These are phyloP conservation scores for Ustilago vetiveriae DNA, from an alignment of 1,284 basidiomycete genomes.

Conservation along the genomic window DNA sequence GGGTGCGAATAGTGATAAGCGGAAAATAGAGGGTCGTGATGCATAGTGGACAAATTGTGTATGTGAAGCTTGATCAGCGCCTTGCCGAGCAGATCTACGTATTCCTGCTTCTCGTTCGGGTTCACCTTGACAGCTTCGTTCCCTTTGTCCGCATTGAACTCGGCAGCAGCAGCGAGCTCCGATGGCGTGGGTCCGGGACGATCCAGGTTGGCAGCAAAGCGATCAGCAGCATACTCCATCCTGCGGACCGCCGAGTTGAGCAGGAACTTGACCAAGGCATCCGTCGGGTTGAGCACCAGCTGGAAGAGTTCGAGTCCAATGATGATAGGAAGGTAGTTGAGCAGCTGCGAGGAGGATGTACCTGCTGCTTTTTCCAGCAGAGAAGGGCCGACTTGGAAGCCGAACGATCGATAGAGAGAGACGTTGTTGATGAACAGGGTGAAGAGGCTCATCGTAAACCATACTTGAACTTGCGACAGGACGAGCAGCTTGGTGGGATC, in stretches of 20 bases:
- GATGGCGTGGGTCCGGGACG: constrained; percentile 47
- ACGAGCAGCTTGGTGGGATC: constrained; percentile 89
- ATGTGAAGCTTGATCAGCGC: constrained; percentile 65
- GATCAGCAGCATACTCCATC: constrained; percentile 64
- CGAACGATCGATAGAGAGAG: constrained; percentile 83
- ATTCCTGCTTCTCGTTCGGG: constrained; percentile 50
- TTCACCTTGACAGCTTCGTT: constrained; percentile 28
- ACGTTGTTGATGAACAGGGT: constrained; percentile 86
- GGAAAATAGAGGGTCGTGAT: constrained; percentile 64
- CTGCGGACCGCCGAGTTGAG: constrained; percentile 58
- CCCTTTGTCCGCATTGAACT: constrained; percentile 29
- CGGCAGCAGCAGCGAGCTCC: constrained; percentile 43
- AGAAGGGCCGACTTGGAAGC: constrained; percentile 71
- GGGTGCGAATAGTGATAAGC: constrained; percentile 65
- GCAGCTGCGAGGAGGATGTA: constrained; percentile 18
- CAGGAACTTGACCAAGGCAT: constrained; percentile 61
- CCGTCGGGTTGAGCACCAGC: constrained; percentile 59
- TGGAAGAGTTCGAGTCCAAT: constrained; percentile 65
- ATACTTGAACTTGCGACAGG: constrained; percentile 85
- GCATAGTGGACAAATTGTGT: constrained; percentile 65
- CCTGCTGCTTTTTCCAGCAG: constrained; percentile 34
- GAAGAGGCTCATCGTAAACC: constrained; percentile 86
- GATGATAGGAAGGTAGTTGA: constrained; percentile 60
- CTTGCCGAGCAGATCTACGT: constrained; percentile 55
- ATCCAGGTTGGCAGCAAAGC: constrained; percentile 50